Base-by-base conservation (phyloP, 73 alveolate genomes). In the Paramecium bursaria region DNA sequence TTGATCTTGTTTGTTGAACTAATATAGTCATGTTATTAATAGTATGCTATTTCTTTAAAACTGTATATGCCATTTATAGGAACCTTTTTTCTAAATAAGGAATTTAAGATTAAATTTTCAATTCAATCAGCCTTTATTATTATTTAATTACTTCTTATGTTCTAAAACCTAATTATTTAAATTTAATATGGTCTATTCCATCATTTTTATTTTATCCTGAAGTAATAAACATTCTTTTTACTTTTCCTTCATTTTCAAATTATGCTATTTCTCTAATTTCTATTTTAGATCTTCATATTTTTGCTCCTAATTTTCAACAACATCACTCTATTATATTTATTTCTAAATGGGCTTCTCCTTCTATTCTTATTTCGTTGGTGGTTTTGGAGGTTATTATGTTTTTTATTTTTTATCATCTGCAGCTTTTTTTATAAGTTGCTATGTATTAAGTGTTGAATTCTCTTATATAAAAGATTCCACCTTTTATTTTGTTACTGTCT, bases 1-100 rank as follows among this genome's bases (percentile, higher is more conserved):
- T 67, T 15, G 26, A 6, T 19, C 82, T 67, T 33, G 82, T 67
- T 42, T 25, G 44, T 67, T 67, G 44, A 17, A 67, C 60, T 14
- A 67, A 1, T 15, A 21, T 15, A 35, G 29, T 67, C 82, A 67
- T 67, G 15, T 47, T 22, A 21, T 25, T 39, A 35, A 67, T 67
- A 39, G 33, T 21, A 39, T 67, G 17, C 44, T 67, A 42, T 4
- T 67, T 67, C 46, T 47, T 67, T 14, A 67, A 3, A 11, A 67
- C 26, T 21, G 17, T 42, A 25, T 67, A 15, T 0, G 21, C 17
- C 22, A 67, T 11, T 0, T 39, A 0, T 19, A 67, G 27, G 21
- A 15, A 35, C 0, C 82, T 15, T 67, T 57, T 67, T 67, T 67
- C 25, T 21, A 39, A 39, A 19, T 67, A 67, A 35, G 26, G 46